Evolutionary conservation across 805 yeast species (phyloP).

Genomic region (Candida ipomoeae): DNA sequence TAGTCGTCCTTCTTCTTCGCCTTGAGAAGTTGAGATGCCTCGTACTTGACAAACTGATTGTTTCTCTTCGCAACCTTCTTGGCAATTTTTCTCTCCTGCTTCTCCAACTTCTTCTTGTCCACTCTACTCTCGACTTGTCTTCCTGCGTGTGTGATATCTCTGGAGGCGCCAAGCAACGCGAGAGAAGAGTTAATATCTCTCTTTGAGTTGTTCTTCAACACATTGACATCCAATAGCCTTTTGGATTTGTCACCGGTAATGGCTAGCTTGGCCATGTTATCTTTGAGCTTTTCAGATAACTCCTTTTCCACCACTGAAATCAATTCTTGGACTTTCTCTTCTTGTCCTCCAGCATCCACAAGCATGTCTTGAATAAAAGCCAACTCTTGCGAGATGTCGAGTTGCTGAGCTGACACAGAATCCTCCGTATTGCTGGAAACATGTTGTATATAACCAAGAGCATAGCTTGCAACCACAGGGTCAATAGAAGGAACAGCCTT

Average conservation of each 20-base stretch:
- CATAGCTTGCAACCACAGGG: constrained; percentile 82
- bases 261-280: constrained; percentile 68
- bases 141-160: constrained; percentile 88
- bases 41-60: constrained; percentile 80
- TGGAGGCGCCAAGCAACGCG: constrained; percentile 70
- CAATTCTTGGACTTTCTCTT: constrained; percentile 49
- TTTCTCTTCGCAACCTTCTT: constrained; percentile 91
- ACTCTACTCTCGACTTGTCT: constrained; percentile 90
- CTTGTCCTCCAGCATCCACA: constrained; percentile 77
- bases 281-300: constrained; percentile 50
- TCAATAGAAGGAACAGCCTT: constrained; percentile 86
- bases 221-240: constrained; percentile 74
- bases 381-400: constrained; percentile 67
- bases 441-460: constrained; percentile 86
- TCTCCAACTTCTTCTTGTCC: constrained; percentile 92
- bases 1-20: constrained; percentile 68
- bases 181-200: constrained; percentile 73
- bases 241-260: constrained; percentile 85
- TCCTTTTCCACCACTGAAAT: constrained; percentile 43
- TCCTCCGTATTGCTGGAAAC: constrained; percentile 74
- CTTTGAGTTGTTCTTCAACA: constrained; percentile 57
- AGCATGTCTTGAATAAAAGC: constrained; percentile 61
- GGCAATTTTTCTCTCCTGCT: constrained; percentile 96
- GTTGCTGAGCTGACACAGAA: constrained; percentile 70
- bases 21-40: constrained; percentile 85